Percentiles rank a stretch among this genome's conserved stretches.
Conservation (phyloP, 129 eudicot species). For the Flaveria bidentis region DNA sequence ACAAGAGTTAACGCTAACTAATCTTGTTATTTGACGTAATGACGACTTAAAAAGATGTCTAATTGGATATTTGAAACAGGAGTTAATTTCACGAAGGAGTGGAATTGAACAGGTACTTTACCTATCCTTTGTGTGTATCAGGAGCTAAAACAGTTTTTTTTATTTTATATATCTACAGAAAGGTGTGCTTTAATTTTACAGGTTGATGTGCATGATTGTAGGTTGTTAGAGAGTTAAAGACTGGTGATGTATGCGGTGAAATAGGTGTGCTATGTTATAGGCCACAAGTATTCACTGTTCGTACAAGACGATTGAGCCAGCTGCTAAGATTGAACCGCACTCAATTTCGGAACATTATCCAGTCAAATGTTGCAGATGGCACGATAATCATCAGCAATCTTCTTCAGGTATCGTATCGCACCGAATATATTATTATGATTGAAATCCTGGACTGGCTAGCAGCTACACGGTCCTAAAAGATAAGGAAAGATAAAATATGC, state of each 20-base stretch:
- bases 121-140: background rate
- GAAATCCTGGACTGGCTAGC: background rate
- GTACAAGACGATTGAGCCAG: slow-evolving; percentile 69
- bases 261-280: slow-evolving; percentile 71
- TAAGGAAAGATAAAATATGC: background rate
- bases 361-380: slow-evolving; percentile 74
- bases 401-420: slow-evolving; percentile 50
- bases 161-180: background rate
- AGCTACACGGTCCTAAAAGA: background rate
- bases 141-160: background rate
- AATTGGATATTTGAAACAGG: slow-evolving; percentile 46
- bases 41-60: background rate
- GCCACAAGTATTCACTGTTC: slow-evolving; percentile 67
- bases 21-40: background rate
- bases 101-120: slow-evolving; percentile 53
- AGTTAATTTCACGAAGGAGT: slow-evolving; percentile 44
- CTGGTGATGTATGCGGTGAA: slow-evolving; percentile 76
- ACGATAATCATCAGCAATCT: slow-evolving; percentile 69
- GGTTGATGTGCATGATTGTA: slow-evolving; percentile 27
- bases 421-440: background rate
- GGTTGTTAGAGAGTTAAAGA: slow-evolving; percentile 53
- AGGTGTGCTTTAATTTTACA: slow-evolving; percentile 1
- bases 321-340: slow-evolving; percentile 66
- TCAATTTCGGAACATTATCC: slow-evolving; percentile 51
- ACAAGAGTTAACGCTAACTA: background rate